Evolutionary conservation across 768 basidiomycete genomes (phyloP).

Genomic region (Boletus rubescentipes): DNA sequence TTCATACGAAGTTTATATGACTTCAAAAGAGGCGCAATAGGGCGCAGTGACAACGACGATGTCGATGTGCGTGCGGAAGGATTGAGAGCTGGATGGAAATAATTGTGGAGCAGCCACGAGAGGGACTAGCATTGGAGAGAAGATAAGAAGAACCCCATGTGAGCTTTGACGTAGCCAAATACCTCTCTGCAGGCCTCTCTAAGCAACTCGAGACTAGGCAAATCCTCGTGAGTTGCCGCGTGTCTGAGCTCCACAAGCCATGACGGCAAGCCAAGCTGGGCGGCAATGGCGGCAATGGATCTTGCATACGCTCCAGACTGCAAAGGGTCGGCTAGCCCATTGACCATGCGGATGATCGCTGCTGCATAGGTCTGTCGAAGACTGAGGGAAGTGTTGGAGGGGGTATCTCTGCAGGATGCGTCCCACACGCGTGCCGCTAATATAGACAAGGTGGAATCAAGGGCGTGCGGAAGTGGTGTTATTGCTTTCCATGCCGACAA

Average conservation of each 20-base stretch:
- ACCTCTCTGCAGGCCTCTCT: conserved; percentile 78
- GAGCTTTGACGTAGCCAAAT: conserved; percentile 3
- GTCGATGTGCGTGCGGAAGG: conserved; percentile 41
- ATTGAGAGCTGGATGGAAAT: conserved; percentile 76
- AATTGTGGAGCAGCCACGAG: conserved; percentile 80
- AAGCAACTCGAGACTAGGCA: conserved; percentile 80
- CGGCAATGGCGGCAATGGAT: conserved; percentile 86
- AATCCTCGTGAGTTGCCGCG: conserved; percentile 93
- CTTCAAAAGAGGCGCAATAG: conserved; percentile 66
- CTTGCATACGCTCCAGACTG: conserved; percentile 88
- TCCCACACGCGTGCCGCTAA: conserved; percentile 63
- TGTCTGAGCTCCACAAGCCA: conserved; percentile 94
- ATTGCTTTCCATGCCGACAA: conserved; percentile 79
- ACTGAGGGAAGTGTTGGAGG: conserved; percentile 40
- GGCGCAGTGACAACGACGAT: conserved; percentile 42
- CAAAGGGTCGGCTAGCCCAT: conserved; percentile 92
- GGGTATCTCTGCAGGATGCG: conserved; percentile 17
- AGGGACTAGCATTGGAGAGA: conserved; percentile 54
- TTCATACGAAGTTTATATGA: conserved; percentile 73
- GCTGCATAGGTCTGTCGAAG: conserved; percentile 78
- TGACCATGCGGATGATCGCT: conserved; percentile 86
- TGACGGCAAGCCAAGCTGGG: conserved; percentile 78
- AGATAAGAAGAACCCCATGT: not conserved
- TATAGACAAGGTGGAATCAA: conserved; percentile 69
- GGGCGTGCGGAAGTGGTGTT: conserved; percentile 75